Evolutionary conservation across 2,329 filamentous ascomycete genomes (phyloP).

Genomic region (Tricladium varicosporioides): DNA sequence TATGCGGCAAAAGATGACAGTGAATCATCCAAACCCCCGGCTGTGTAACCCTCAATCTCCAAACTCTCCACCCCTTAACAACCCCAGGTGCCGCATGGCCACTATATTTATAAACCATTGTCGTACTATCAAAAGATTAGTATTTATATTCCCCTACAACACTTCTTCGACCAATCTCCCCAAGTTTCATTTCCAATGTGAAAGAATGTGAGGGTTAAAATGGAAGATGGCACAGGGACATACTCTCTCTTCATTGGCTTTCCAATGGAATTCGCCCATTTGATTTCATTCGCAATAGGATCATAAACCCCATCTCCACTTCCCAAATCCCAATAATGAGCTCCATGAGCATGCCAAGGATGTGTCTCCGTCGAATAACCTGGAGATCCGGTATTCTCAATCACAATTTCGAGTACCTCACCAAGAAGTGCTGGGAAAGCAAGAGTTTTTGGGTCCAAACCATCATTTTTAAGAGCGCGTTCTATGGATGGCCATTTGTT

Average conservation of each 20-base stretch:
- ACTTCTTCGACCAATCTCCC: too few relatives aligned
- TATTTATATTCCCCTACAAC: too few relatives aligned
- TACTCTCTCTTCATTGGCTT: too few relatives aligned
- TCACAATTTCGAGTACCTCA: constrained; percentile 46
- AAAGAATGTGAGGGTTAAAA: too few relatives aligned
- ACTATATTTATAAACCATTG: constrained; percentile 46
- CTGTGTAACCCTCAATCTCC: constrained; percentile 46
- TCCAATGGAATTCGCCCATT: too few relatives aligned
- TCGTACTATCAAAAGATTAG: too few relatives aligned
- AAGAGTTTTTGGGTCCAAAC: constrained; percentile 35
- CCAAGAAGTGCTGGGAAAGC: constrained; percentile 44
- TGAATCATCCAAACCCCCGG: constrained; percentile 51
- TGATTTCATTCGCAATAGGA: constrained; percentile 30
- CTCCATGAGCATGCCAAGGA: constrained; percentile 47
- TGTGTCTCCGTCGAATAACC: constrained; percentile 38
- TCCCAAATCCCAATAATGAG: constrained; percentile 44
- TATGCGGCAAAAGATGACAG: constrained; percentile 48
- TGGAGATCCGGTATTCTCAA: constrained; percentile 41
- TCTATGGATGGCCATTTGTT: background rate
- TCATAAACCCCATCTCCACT: constrained; percentile 34
- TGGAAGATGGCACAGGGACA: too few relatives aligned
- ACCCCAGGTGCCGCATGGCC: constrained; percentile 33
- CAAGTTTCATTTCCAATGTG: too few relatives aligned
- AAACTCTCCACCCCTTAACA: constrained; percentile 47
- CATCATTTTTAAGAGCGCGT: background rate